phyloP scores from a whole-genome alignment of 2,329 filamentous ascomycete genomes.

The Verticillium alfalfae region DNA sequence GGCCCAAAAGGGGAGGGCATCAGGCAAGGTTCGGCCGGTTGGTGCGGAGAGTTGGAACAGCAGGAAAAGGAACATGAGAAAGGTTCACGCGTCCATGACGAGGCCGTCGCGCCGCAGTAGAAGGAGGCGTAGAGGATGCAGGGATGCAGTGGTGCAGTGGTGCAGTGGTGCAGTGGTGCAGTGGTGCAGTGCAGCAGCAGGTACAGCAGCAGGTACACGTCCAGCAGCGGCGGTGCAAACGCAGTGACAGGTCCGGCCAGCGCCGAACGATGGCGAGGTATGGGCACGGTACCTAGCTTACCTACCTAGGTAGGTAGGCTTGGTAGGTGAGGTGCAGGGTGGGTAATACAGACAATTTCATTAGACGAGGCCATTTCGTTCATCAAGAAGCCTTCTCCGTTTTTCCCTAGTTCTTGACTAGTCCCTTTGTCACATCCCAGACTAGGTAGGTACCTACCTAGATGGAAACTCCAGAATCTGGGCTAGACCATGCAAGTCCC shows the following conservation, averaged over 20 bases:
- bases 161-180: not conserved
- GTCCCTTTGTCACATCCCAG: too few species aligned
- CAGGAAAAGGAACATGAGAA: not conserved
- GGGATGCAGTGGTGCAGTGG: too few species aligned
- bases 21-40: not conserved
- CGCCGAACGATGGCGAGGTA: too few species aligned
- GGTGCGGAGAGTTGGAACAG: not conserved
- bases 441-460: too few species aligned
- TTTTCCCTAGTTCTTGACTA: not conserved
- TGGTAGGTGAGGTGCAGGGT: not conserved
- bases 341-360: constrained; percentile 4
- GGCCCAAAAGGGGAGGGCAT: not conserved
- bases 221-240: too few species aligned
- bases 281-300: too few species aligned
- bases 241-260: too few species aligned
- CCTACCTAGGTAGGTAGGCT: too few species aligned
- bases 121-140: not conserved
- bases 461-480: too few species aligned
- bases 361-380: not conserved
- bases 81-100: not conserved
- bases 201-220: too few species aligned
- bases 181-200: not conserved
- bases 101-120: not conserved
- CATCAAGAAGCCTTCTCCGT: not conserved
- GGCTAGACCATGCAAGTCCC: too few species aligned